Base-by-base conservation (phyloP, 805 yeast genomes). In the Starmerella etchellsii region DNA sequence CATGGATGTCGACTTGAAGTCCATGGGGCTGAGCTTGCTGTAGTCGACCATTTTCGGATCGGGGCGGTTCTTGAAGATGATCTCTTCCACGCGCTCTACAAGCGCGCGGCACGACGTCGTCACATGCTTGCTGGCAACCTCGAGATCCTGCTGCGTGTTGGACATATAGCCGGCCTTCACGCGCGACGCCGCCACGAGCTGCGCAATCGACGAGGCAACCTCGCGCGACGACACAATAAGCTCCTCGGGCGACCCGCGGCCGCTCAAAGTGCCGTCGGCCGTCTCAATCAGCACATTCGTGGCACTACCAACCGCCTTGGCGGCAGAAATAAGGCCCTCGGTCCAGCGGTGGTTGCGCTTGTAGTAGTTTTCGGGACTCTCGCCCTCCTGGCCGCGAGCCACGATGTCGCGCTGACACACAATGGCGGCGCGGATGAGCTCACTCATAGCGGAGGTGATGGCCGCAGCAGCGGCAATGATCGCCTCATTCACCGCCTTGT, bases 311-410 rank as follows among this genome's bases (percentile, higher is more conserved):
- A 84, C 91, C 1, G 88, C 77, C 52, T 79, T 78, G 1, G 94
- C 83, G 15, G 95, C 95, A 44, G 93, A 80, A 24, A 84, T 76
- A 42, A 84, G 73, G 19, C 95, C 95, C 61, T 85, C 94, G 0
- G 95, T 82, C 95, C 95, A 84, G 53, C 88, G 70, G 59, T 77
- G 84, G 58, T 84, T 81, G 61, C 82, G 83, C 58, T 78, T 81
- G 62, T 85, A 85, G 58, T 78, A 84, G 34, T 80, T 81, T 13
- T 84, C 73, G 43, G 74, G 67, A 1, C 82, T 67, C 35, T 70
- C 74, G 0, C 74, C 59, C 3, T 88, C 88, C 43, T 70, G 68
- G 32, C 82, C 83, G 44, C 71, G 72, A 41, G 74, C 70, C 5
- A 78, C 88, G 55, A 84, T 83, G 60, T 84, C 95, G 42, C 71